Evolutionary conservation across 2,329 filamentous ascomycete genomes (phyloP), one percentile per base, ranked within the genome.

Genomic region (Madurella fahalii): DNA sequence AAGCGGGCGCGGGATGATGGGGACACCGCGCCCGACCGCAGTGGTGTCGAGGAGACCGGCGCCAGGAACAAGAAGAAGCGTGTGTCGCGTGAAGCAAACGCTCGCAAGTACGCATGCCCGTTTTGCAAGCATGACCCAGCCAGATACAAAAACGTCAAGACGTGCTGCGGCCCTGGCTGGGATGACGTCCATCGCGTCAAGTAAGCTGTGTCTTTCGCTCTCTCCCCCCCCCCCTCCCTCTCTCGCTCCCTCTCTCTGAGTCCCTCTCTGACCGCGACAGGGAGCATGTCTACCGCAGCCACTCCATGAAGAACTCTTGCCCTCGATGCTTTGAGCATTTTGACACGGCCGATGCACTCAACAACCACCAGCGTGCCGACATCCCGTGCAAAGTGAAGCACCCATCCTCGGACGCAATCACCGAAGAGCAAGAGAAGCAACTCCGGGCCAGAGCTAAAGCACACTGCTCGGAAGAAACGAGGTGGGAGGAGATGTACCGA

Each of bases 401-500:
- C 20, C 65, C 71, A n/a, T 72, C 76, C 41, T 66, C 68, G 1
- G 73, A 73, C 40, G 73, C 74, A 0, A 75, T 84, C 52, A 80
- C 74, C 62, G 73, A 80, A 41, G 72, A 76, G 31, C 61, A 65
- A 47, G 61, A 65, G 57, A 64, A 63, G 17, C 52, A 52, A 45
- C 50, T 66, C 5, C 57, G 56, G 5, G 49, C 50, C 9, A 57
- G 65, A 18, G 59, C 61, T 47, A 62, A 64, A 52, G 12, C 55
- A 2, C 25, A 57, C 13, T 47, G 40, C 11, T 54, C 60, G 0
- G 51, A 63, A 40, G 55, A 54, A n/a, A 42, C 60, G 16, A 65
- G 64, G 43, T 67, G 65, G 65, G 25, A 50, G 40, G 57, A 61
- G 2, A 64, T 66, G 56, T 67, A 64, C 55, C 43, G 40, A 2